These are phyloP conservation scores for Chlorella vulgaris DNA, from an alignment of 139 green algal genomes.

Conservation along the genomic window DNA sequence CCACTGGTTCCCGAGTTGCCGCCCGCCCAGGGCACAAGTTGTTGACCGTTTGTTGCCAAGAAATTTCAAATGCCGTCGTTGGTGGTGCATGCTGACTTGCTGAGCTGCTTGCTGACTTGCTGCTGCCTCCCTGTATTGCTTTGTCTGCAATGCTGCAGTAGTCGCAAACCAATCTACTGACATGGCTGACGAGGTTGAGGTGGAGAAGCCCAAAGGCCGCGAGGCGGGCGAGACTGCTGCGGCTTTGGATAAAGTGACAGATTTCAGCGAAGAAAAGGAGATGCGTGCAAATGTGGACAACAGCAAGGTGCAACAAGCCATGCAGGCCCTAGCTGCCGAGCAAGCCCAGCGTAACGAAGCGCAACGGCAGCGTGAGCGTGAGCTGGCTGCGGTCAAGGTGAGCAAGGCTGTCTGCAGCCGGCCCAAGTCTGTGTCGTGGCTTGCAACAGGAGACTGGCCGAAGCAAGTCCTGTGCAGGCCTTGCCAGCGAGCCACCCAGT, in stretches of 20 bases:
- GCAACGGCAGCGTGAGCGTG: slow-evolving; percentile 60
- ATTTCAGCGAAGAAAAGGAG: slow-evolving; percentile 41
- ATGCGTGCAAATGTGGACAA: slow-evolving; percentile 41
- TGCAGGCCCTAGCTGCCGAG: slow-evolving; percentile 61
- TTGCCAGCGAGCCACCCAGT: no score
- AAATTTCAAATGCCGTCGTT: no score
- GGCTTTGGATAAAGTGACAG: slow-evolving; percentile 44
- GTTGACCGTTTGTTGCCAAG: no score
- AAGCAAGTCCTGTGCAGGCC: no score
- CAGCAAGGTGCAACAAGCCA: slow-evolving; percentile 64
- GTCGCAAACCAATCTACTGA: not conserved
- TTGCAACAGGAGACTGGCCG: no score
- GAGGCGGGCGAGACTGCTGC: slow-evolving; percentile 38
- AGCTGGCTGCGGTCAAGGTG: slow-evolving; percentile 82
- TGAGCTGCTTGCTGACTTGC: not conserved
- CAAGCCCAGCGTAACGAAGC: slow-evolving; percentile 69
- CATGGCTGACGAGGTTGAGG: slow-evolving; percentile 31
- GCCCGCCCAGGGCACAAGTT: no score
- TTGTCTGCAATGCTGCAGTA: no score
- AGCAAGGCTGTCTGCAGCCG: slow-evolving; percentile 1
- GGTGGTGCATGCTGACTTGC: no score
- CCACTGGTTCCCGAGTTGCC: no score
- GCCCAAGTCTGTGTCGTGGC: no score
- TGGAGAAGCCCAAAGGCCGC: slow-evolving; percentile 22
- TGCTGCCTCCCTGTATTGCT: not conserved